Evolutionary conservation across 2,329 filamentous ascomycete genomes (phyloP), one percentile per base, ranked within the genome.

Genomic region (Hymenoscyphus albidus): DNA sequence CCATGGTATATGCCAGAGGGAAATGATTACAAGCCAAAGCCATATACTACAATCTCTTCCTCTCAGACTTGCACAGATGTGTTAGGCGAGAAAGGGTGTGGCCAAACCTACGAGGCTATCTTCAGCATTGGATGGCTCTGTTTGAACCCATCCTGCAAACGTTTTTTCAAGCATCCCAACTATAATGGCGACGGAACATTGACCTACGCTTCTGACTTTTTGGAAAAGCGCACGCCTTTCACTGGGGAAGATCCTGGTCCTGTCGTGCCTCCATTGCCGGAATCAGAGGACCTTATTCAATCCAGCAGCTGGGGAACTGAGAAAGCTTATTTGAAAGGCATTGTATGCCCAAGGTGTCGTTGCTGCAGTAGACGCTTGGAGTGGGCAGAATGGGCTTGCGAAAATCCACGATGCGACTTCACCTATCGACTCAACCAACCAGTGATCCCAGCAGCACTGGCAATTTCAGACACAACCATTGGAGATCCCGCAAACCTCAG

Each of bases 371-470:
- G 85, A 2, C 81, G 89, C 0, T 78, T 82, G 14, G 75, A 80
- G 31, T 93, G 88, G 87, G 76, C 76, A 5, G 80, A 81, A 1
- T 91, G 88, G 88, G 75, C 77, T 32, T 93, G 89, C 65, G 78
- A 81, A 55, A 83, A 80, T 14, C 67, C 68, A 0, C 70, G 69
- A 0, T 91, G 87, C 69, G 73, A 72, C 44, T 89, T 82, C 59
- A 72, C 71, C 12, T 76, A 81, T 44, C 12, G 42, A 1, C 5
- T 72, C 1, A 60, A 40, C 1, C 63, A 62, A 13, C 13, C 18
- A 16, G 13, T 57, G 7, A 42, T 73, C 16, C 42, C 66, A 9
- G 63, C 70, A 13, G 5, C 55, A 0, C 61, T 70, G 22, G 67
- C 68, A 4, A 65, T 72, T 51, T 62, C 65, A 10, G 54, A 62